These are phyloP conservation scores for Phytophthora citrophthora DNA, from an alignment of 352 stramenopile genomes.

Conservation along the genomic window DNA sequence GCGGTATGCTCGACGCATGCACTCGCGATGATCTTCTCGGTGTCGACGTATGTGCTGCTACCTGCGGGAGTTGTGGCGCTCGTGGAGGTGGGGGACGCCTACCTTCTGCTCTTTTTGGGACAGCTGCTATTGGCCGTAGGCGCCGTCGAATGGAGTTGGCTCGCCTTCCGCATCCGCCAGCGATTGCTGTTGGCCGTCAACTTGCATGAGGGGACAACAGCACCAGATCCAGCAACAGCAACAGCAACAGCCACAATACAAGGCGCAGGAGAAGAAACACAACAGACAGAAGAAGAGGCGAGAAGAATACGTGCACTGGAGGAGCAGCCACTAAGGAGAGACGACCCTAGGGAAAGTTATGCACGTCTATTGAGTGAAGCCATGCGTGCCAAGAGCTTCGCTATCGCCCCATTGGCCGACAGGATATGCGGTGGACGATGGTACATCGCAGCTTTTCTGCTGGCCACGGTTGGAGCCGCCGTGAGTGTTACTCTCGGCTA, in stretches of 20 bases:
- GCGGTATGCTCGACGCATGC: constrained; percentile 13
- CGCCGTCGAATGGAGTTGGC: constrained; percentile 58
- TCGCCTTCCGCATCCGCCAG: constrained; percentile 53
- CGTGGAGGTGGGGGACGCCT: constrained; percentile 44
- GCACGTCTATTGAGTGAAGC: constrained; percentile 22
- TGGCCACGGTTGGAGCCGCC: constrained; percentile 24
- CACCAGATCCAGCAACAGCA: not conserved
- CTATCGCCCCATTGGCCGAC: constrained; percentile 31
- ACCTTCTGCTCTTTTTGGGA: constrained; percentile 48
- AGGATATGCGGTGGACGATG: constrained; percentile 39
- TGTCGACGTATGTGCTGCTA: constrained; percentile 35
- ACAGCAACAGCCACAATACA: not conserved
- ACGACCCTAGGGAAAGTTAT: constrained; percentile 36
- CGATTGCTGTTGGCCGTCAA: constrained; percentile 48
- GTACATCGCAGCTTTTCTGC: constrained; percentile 33
- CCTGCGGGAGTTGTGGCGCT: constrained; percentile 41
- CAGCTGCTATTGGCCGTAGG: constrained; percentile 45
- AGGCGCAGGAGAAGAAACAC: not conserved
- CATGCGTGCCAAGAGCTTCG: constrained; percentile 40
- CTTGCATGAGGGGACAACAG: constrained; percentile 11
- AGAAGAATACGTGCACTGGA: constrained; percentile 22
- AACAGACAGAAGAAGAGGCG: constrained; percentile 17
- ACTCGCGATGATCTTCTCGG: constrained; percentile 34
- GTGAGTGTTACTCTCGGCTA: constrained; percentile 31
- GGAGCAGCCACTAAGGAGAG: constrained; percentile 28